These are phyloP conservation scores for Pinguiococcus pyrenoidosus DNA, from an alignment of 108 stramenopile genomes.

Conservation along the genomic window DNA sequence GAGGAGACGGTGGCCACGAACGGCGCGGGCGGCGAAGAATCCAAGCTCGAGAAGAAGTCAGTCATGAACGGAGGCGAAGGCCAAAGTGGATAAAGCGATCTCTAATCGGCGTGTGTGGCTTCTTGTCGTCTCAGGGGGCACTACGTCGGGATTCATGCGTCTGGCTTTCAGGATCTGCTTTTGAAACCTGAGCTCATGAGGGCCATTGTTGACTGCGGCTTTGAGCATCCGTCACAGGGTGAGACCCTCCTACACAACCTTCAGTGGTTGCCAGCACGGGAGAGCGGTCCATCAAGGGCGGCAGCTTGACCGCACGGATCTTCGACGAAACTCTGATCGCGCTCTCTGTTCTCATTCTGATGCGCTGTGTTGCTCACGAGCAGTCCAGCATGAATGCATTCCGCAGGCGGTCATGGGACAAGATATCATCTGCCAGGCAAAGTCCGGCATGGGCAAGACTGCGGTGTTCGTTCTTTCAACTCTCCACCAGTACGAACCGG, in stretches of 20 bases:
- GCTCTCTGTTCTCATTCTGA: slow-evolving; percentile 32
- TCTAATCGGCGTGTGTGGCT: no score
- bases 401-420: slow-evolving; percentile 97
- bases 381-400: slow-evolving; percentile 84
- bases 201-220: slow-evolving; percentile 96
- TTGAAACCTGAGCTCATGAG: slow-evolving; percentile 96
- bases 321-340: background rate
- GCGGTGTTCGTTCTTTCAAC: slow-evolving; percentile 98
- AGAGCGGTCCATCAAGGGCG: background rate
- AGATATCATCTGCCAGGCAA: slow-evolving; percentile 98
- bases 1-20: slow-evolving; percentile 24
- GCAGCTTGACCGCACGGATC: background rate
- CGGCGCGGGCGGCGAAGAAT: slow-evolving; percentile 6
- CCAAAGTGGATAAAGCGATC: background rate
- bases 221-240: slow-evolving; percentile 96
- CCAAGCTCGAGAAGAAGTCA: slow-evolving; percentile 2
- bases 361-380: background rate
- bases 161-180: slow-evolving; percentile 96
- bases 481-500: slow-evolving; percentile 76
- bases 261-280: background rate
- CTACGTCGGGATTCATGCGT: slow-evolving; percentile 96
- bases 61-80: slow-evolving; percentile 15
- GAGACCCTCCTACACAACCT: no score
- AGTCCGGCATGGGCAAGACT: slow-evolving; percentile 99
- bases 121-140: slow-evolving; percentile 72